Evolutionary conservation across 345 rosid genomes (phyloP).

Genomic region (Cochlearia excelsa): DNA sequence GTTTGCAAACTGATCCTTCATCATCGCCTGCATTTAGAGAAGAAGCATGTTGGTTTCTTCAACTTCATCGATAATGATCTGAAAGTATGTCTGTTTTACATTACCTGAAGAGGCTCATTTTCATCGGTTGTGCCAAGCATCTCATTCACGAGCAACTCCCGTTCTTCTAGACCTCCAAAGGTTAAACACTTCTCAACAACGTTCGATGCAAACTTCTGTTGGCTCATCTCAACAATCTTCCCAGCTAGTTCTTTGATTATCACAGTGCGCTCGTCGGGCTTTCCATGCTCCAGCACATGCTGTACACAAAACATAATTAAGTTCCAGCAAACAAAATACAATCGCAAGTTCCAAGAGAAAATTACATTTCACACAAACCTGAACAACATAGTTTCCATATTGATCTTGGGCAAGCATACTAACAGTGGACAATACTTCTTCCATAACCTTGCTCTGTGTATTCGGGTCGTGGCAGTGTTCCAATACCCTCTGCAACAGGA

Average conservation of each 20-base stretch:
- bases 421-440: slow-evolving; percentile 72
- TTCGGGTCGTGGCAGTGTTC: slow-evolving; percentile 76
- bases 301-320: slow-evolving; percentile 29
- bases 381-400: slow-evolving; percentile 96
- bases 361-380: slow-evolving; percentile 50
- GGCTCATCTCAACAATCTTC: slow-evolving; percentile 93
- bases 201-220: slow-evolving; percentile 98
- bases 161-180: slow-evolving; percentile 72
- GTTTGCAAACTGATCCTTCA: slow-evolving; percentile 99
- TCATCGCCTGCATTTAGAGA: slow-evolving; percentile 61
- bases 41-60: slow-evolving; percentile 10
- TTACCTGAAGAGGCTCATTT: slow-evolving; percentile 98
- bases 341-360: background rate
- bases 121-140: slow-evolving; percentile 98
- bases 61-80: background rate
- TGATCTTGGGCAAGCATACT: slow-evolving; percentile 95
- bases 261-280: slow-evolving; percentile 74
- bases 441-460: slow-evolving; percentile 89
- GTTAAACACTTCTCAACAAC: slow-evolving; percentile 89
- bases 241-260: slow-evolving; percentile 76
- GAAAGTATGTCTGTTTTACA: slow-evolving; percentile 8
- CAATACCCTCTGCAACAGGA: slow-evolving; percentile 64
- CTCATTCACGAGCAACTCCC: slow-evolving; percentile 77
- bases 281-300: slow-evolving; percentile 98
- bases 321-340: background rate